These are phyloP conservation scores for sunflower (Helianthus annuus) DNA, from an alignment of 129 eudicot genomes.

Conservation along the genomic window HanXRQr2.0-SUNRISE NC_035447.2:105806765-105807264, in stretches of 20 bases:
- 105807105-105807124: neutral
- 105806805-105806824: too few species aligned
- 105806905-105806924: too few species aligned
- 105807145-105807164: neutral
- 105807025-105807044: slow-evolving; percentile 29
- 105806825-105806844: too few species aligned
- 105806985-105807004: neutral
- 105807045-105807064: slow-evolving; percentile 5
- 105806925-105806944: too few species aligned
- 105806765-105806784: too few species aligned
- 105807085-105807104: neutral
- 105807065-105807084: slow-evolving; percentile 34
- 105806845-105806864: too few species aligned
- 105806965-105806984: neutral
- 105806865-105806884: too few species aligned
- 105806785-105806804: too few species aligned
- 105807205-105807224: slow-evolving; percentile 68
- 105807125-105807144: slow-evolving; percentile 6
- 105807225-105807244: slow-evolving; percentile 32
- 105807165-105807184: slow-evolving; percentile 13
- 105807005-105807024: neutral
- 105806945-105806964: neutral
- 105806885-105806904: too few species aligned
- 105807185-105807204: slow-evolving; percentile 52
- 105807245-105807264: slow-evolving; percentile 13